Percentiles rank a stretch among this genome's conserved stretches.
phyloP scores from a whole-genome alignment of 1,284 basidiomycete species.

The Cryptococcus wingfieldii region DNA sequence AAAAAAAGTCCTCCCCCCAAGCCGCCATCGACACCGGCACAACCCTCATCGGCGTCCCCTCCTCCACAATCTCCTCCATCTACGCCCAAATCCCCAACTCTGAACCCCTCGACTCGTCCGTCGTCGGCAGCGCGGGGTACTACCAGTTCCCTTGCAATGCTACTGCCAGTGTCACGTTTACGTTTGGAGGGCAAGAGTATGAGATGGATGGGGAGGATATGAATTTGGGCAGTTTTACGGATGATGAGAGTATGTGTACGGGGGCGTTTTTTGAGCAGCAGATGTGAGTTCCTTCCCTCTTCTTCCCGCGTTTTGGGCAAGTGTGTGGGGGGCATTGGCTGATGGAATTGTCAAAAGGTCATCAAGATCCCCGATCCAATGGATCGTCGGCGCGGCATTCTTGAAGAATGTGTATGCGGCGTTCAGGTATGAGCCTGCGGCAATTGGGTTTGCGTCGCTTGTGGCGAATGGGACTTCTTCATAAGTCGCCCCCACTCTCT shows the following conservation, averaged over 20 bases:
- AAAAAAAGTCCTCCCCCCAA: neutral
- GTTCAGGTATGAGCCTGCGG: neutral
- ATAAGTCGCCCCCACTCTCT: neutral
- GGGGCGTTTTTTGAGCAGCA: no score
- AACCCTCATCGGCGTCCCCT: slow-evolving; percentile 79
- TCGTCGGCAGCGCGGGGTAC: slow-evolving; percentile 21
- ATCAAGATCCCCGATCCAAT: neutral
- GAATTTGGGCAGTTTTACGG: neutral
- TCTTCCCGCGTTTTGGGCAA: neutral
- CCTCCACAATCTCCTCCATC: slow-evolving; percentile 58
- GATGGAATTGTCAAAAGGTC: neutral
- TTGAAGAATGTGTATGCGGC: neutral
- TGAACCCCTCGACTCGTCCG: slow-evolving; percentile 28
- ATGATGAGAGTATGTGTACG: no score
- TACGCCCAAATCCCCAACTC: slow-evolving; percentile 73
- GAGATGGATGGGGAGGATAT: neutral
- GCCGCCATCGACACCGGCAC: slow-evolving; percentile 62
- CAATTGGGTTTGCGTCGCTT: neutral
- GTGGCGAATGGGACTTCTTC: neutral
- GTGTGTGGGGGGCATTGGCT: neutral
- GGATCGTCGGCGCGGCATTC: neutral
- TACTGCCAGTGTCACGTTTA: neutral
- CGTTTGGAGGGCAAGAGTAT: neutral
- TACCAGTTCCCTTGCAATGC: slow-evolving; percentile 44
- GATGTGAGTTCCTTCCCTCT: no score